A percentile compares a stretch with the other conserved stretches of the same genome.
Conservation (phyloP, 1,284 basidiomycete genomes). For the Puccinia triticina region DNA sequence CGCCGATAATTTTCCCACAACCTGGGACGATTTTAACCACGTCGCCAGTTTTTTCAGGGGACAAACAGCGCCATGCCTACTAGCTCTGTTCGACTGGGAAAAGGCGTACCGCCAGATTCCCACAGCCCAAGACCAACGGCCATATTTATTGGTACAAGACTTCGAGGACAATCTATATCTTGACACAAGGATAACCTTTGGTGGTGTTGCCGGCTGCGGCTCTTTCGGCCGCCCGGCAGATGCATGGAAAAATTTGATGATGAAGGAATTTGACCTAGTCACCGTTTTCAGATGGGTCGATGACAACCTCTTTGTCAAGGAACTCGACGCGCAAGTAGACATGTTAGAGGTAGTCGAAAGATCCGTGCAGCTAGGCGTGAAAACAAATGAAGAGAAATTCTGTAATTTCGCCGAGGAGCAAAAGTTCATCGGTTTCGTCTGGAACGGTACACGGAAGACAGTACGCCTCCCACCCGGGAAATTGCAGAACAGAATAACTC, state of each 20-base stretch:
- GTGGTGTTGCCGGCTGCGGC: too few species aligned
- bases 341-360: too few species aligned
- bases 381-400: neutral
- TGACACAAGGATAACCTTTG: too few species aligned
- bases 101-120: too few species aligned
- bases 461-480: too few species aligned
- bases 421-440: slow-evolving; percentile 30
- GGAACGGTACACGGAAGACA: neutral
- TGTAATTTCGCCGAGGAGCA: neutral
- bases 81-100: too few species aligned
- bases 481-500: too few species aligned
- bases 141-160: neutral
- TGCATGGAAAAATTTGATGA: neutral
- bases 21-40: slow-evolving; percentile 24
- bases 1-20: neutral
- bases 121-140: too few species aligned
- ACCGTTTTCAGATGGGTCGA: too few species aligned
- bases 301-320: too few species aligned
- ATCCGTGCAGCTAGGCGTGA: slow-evolving; percentile 4
- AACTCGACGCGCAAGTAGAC: neutral
- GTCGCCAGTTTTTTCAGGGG: neutral
- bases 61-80: neutral
- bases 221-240: neutral
- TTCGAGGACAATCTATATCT: neutral
- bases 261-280: neutral